Conservation (phyloP, 192 early-diverging fungal genomes). For the Backusella tuberculispora region DNA sequence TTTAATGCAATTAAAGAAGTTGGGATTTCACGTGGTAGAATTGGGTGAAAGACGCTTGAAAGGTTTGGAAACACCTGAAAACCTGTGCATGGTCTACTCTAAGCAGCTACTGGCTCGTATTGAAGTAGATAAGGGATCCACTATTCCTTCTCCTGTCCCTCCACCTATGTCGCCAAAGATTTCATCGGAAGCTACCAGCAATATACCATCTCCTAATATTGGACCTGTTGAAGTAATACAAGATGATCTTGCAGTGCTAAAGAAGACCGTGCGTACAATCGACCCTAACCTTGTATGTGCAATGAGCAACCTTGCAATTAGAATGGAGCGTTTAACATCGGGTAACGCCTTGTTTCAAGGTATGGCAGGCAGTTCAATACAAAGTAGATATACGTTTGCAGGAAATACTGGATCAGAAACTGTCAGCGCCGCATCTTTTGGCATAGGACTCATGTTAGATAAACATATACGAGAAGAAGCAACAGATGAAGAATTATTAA, state of each 20-base stretch:
- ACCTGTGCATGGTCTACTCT: conserved; percentile 77
- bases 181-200: background rate
- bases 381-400: background rate
- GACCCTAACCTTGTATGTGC: conserved; percentile 29
- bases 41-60: conserved; percentile 86
- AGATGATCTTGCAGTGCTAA: background rate
- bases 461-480: conserved; percentile 51
- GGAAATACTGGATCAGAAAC: conserved; percentile 14
- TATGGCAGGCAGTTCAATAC: conserved; percentile 6
- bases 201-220: background rate
- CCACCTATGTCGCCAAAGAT: background rate
- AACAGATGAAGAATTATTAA: conserved; percentile 53
- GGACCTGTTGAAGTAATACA: background rate
- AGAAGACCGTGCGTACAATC: conserved; percentile 21
- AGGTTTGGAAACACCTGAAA: conserved; percentile 88
- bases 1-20: conserved; percentile 52
- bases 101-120: conserved; percentile 48
- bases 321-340: conserved; percentile 36
- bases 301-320: conserved; percentile 32
- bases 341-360: conserved; percentile 23
- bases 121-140: conserved; percentile 44
- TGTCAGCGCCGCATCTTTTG: conserved; percentile 1
- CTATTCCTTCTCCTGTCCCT: conserved; percentile 26
- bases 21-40: conserved; percentile 70
- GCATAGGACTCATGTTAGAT: conserved; percentile 23